Base-by-base conservation (phyloP, 2,329 filamentous ascomycete genomes). In the Macroventuria anomochaeta region DNA sequence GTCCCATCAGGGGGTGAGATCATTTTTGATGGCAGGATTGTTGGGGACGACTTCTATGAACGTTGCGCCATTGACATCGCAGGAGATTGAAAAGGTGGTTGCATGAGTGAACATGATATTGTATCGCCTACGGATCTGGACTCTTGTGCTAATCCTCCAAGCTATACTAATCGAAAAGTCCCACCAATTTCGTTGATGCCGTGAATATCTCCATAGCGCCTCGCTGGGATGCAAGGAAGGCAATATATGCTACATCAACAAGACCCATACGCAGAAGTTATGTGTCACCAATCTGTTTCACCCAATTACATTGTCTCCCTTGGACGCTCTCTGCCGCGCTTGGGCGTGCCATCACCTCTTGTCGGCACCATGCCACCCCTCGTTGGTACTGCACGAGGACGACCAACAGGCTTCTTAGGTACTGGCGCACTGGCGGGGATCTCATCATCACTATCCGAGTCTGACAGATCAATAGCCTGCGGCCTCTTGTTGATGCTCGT, bases 401-500 rank as follows among this genome's bases (percentile, higher is more conserved):
- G 53, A 8, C 65, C 64, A 7, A 65, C 37, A 12, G 57, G 37
- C 21, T 34, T 63, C 54, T 66, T 71, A 2, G 53, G 41, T 7
- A 38, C 33, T 5, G 68, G 65, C 12, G 68, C 61, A 31, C 48
- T 70, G 0, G 70, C 72, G 5, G 70, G 70, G 28, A 75, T 65
- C 11, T 69, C 68, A 18, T 70, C 71, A 29, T 73, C 71, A 25
- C 64, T 65, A 38, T 71, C 69, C 2, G 63, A 67, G 3, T 67
- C 64, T 1, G 68, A 70, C 1, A 70, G 18, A 12, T 68, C 57
- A 6, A 69, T 55, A 2, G 53, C 41, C 25, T 25, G 39, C 1
- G 51, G 23, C 32, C 44, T 56, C 59, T 59, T 62, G 23, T 67
- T 65, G 23, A 68, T 37, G 25, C 55, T 54, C 2, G 63, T 62